These are phyloP conservation scores for Torrubiella hemipterigena DNA, from an alignment of 2,329 filamentous ascomycete species.

Conservation along the genomic window DNA sequence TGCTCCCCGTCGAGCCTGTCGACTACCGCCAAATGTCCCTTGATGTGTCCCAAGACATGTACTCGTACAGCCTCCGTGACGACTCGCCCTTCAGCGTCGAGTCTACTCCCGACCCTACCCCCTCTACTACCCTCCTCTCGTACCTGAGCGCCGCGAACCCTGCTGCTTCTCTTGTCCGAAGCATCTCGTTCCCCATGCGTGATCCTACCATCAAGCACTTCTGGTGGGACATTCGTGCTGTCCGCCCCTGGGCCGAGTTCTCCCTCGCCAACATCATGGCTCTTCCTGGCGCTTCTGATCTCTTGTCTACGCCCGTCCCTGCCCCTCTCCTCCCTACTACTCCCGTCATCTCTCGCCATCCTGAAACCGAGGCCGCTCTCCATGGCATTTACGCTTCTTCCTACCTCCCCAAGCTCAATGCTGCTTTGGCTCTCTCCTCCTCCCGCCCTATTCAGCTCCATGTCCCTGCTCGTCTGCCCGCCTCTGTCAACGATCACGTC, in stretches of 20 bases:
- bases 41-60: constrained; percentile 21
- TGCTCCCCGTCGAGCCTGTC: no score
- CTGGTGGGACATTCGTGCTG: constrained; percentile 91
- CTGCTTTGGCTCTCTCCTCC: constrained; percentile 66
- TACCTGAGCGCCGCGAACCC: constrained; percentile 76
- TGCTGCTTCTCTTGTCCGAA: constrained; percentile 68
- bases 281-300: constrained; percentile 58
- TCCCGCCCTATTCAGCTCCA: constrained; percentile 47
- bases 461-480: constrained; percentile 22
- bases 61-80: constrained; percentile 33
- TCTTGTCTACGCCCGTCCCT: constrained; percentile 60
- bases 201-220: constrained; percentile 68
- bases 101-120: constrained; percentile 31
- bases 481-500: constrained; percentile 38
- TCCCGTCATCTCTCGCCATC: constrained; percentile 46
- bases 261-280: constrained; percentile 57
- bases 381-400: constrained; percentile 64
- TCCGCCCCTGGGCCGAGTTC: constrained; percentile 76
- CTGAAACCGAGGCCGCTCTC: constrained; percentile 67
- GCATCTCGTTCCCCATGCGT: constrained; percentile 55
- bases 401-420: constrained; percentile 80
- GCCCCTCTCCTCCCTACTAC: constrained; percentile 48
- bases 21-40: constrained; percentile 65
- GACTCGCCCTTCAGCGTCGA: constrained; percentile 29
- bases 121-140: constrained; percentile 58